Conservation (phyloP, 2,329 filamentous ascomycete species). For the Diplodia intermedia region DNA sequence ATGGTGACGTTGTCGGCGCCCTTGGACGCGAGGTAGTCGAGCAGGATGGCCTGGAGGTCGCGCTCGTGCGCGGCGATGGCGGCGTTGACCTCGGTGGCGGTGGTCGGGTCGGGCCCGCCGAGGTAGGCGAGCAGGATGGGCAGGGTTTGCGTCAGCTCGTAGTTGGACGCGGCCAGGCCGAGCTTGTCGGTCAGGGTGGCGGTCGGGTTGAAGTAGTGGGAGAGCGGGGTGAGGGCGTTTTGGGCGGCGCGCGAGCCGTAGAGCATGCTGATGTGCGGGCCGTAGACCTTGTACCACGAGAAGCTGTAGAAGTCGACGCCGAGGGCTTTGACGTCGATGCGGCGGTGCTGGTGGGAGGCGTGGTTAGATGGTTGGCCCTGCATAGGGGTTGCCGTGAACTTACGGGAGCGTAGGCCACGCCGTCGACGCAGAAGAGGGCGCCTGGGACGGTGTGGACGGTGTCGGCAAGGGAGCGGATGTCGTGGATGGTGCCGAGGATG, state of each 20-base stretch:
- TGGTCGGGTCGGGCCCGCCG: constrained; percentile 45
- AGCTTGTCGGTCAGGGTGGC: constrained; percentile 70
- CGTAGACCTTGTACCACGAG: constrained; percentile 81
- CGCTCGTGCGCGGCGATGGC: constrained; percentile 66
- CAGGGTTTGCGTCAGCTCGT: constrained; percentile 71
- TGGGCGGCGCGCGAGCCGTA: constrained; percentile 69
- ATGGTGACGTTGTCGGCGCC: constrained; percentile 62
- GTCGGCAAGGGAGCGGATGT: constrained; percentile 63
- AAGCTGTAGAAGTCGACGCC: constrained; percentile 80
- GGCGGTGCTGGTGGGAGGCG: constrained; percentile 58
- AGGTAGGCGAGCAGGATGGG: constrained; percentile 69
- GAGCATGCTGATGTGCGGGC: constrained; percentile 74
- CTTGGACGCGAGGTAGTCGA: constrained; percentile 64
- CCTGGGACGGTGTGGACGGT: constrained; percentile 60
- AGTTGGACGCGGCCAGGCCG: constrained; percentile 71
- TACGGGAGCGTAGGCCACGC: constrained; percentile 73
- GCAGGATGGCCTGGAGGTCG: constrained; percentile 63
- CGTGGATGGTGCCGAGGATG: constrained; percentile 73
- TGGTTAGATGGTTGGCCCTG: neutral
- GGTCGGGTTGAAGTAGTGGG: constrained; percentile 72
- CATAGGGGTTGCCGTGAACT: neutral
- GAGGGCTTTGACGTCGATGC: constrained; percentile 70
- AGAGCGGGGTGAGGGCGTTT: constrained; percentile 61
- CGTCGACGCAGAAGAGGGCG: constrained; percentile 74
- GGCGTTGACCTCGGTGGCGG: constrained; percentile 53